Percentiles rank a stretch among this genome's conserved stretches.
Conservation (phyloP, 768 basidiomycete genomes). For the Rhodosporidiobolus sp. region DNA sequence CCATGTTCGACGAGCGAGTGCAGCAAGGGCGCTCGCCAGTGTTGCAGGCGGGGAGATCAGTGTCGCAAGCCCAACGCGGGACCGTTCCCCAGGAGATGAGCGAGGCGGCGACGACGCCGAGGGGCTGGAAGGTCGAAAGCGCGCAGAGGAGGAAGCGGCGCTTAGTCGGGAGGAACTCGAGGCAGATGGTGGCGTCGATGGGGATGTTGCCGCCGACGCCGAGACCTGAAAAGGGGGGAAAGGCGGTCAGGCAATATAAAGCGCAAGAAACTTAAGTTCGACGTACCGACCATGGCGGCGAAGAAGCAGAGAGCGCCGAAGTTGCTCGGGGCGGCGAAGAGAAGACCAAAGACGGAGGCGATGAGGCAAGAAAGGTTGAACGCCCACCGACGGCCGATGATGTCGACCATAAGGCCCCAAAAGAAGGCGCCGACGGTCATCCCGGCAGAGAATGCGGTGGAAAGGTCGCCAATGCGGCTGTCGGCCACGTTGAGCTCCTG, state of each 20-base stretch:
- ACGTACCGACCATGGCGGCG: constrained; percentile 39
- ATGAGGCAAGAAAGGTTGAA: constrained; percentile 51
- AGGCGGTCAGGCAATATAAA: no score
- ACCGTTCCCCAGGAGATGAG: constrained; percentile 25
- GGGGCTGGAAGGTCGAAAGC: constrained; percentile 51
- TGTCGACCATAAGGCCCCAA: constrained; percentile 48
- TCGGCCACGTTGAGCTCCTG: constrained; percentile 46
- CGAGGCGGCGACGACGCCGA: constrained; percentile 47
- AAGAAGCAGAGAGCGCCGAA: constrained; percentile 50
- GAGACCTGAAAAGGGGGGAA: constrained; percentile 18
- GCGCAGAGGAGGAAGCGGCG: constrained; percentile 40
- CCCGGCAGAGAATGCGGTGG: constrained; percentile 47
- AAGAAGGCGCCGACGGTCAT: constrained; percentile 46
- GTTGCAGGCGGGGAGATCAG: constrained; percentile 11
- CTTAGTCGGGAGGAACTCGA: constrained; percentile 50
- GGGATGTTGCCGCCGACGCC: constrained; percentile 52
- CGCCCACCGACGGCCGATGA: constrained; percentile 47
- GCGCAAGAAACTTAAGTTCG: no score
- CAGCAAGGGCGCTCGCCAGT: constrained; percentile 47
- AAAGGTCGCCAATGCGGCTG: constrained; percentile 46
- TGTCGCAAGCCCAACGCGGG: constrained; percentile 42
- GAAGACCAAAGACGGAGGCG: constrained; percentile 49
- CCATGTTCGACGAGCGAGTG: constrained; percentile 48
- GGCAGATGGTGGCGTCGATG: constrained; percentile 50
- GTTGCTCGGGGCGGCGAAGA: constrained; percentile 50